These are phyloP conservation scores for Diphasiastrum complanatum DNA, from an alignment of 83 land plant genomes.

Conservation along the genomic window DNA sequence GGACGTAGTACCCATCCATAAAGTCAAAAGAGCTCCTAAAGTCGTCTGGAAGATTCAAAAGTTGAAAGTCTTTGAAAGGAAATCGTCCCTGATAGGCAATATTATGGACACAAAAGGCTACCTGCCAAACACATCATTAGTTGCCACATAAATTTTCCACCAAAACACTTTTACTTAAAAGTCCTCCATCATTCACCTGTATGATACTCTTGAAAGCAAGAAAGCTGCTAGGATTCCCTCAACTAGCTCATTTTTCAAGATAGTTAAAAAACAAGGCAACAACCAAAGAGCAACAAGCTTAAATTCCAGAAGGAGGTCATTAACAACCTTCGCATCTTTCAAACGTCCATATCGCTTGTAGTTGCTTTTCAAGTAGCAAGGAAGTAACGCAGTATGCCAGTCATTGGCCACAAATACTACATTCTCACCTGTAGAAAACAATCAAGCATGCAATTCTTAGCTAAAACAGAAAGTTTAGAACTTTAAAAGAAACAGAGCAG, in stretches of 20 bases:
- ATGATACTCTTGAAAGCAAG: too few relatives aligned
- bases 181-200: too few relatives aligned
- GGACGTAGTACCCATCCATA: constrained; percentile 63
- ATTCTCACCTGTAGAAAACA: constrained; percentile 65
- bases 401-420: constrained; percentile 89
- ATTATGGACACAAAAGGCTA: constrained; percentile 93
- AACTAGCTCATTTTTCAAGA: too few relatives aligned
- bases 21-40: constrained; percentile 84
- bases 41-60: constrained; percentile 64
- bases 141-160: neutral
- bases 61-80: constrained; percentile 55
- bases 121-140: constrained; percentile 34
- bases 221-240: too few relatives aligned
- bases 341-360: constrained; percentile 64
- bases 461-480: too few relatives aligned
- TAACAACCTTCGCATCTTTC: constrained; percentile 70
- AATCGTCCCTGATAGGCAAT: constrained; percentile 95
- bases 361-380: constrained; percentile 81
- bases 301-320: neutral
- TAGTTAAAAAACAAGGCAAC: neutral
- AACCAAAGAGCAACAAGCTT: neutral
- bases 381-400: constrained; percentile 91
- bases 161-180: neutral
- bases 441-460: too few relatives aligned
- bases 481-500: neutral